Conservation (phyloP, 1,139 yeast species). For the Yamadazyma blattariae region DNA sequence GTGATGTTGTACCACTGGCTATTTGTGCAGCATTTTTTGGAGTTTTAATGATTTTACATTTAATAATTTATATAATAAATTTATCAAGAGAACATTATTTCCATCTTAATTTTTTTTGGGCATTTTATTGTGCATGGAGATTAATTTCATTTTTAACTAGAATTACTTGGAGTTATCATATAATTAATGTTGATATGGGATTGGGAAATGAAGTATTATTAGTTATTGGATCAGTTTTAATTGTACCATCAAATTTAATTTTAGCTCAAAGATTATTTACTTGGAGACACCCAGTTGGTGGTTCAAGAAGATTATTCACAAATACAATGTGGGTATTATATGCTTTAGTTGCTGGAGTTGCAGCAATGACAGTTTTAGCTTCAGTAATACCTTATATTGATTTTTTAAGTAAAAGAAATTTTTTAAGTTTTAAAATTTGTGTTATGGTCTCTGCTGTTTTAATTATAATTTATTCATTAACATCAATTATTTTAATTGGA, state of each 20-base stretch:
- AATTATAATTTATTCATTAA: constrained; percentile 32
- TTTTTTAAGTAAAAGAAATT: constrained; percentile 21
- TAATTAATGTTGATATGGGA: constrained; percentile 33
- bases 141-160: constrained; percentile 31
- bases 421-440: constrained; percentile 23
- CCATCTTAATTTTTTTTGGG: constrained; percentile 32
- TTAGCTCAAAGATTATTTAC: constrained; percentile 43
- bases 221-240: constrained; percentile 30
- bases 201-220: constrained; percentile 32
- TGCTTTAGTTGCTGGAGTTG: constrained; percentile 25
- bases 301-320: constrained; percentile 36
- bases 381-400: constrained; percentile 33
- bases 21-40: constrained; percentile 30
- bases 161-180: constrained; percentile 27
- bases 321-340: constrained; percentile 30
- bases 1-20: constrained; percentile 30
- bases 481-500: constrained; percentile 30
- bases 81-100: constrained; percentile 36
- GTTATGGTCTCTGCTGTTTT: constrained; percentile 30
- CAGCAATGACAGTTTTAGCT: constrained; percentile 32
- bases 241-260: constrained; percentile 37
- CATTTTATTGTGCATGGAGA: constrained; percentile 25
- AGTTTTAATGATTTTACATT: constrained; percentile 24
- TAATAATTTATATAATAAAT: constrained; percentile 27
- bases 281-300: constrained; percentile 48